Evolutionary conservation across 2,329 filamentous ascomycete genomes (phyloP).

Genomic region (Xylaria sp.): DNA sequence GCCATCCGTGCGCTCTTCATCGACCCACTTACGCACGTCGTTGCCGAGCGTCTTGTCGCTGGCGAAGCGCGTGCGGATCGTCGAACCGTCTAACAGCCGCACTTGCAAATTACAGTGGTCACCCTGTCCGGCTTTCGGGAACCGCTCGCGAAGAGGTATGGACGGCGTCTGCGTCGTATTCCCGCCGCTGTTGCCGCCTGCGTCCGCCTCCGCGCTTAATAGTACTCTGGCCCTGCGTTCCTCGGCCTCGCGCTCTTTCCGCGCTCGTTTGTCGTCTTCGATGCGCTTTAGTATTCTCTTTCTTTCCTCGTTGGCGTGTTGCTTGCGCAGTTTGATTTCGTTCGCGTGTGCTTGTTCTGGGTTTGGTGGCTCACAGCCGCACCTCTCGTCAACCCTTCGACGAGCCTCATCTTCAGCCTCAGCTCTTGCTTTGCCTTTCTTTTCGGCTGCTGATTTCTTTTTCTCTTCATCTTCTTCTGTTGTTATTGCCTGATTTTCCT

Average conservation of each 20-base stretch:
- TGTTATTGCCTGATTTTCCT: conserved; percentile 49
- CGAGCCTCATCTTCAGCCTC: conserved; percentile 59
- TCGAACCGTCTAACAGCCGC: conserved; percentile 84
- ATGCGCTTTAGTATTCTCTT: conserved; percentile 78
- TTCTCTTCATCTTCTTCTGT: conserved; percentile 57
- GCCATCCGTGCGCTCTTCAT: conserved; percentile 66
- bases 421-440: conserved; percentile 60
- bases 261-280: conserved; percentile 77
- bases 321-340: conserved; percentile 68
- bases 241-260: conserved; percentile 65
- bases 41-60: conserved; percentile 68
- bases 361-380: conserved; percentile 40
- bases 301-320: conserved; percentile 74
- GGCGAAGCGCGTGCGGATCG: conserved; percentile 77
- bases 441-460: conserved; percentile 57
- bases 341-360: conserved; percentile 41
- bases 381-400: conserved; percentile 53
- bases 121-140: conserved; percentile 34
- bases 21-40: conserved; percentile 82
- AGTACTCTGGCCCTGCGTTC: conserved; percentile 54
- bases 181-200: conserved; percentile 30
- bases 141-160: conserved; percentile 38
- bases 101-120: conserved; percentile 74
- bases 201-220: conserved; percentile 37
- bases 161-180: conserved; percentile 15